Base-by-base conservation (phyloP, 2,329 filamentous ascomycete genomes). In the Chaetomium strumarium region DNA sequence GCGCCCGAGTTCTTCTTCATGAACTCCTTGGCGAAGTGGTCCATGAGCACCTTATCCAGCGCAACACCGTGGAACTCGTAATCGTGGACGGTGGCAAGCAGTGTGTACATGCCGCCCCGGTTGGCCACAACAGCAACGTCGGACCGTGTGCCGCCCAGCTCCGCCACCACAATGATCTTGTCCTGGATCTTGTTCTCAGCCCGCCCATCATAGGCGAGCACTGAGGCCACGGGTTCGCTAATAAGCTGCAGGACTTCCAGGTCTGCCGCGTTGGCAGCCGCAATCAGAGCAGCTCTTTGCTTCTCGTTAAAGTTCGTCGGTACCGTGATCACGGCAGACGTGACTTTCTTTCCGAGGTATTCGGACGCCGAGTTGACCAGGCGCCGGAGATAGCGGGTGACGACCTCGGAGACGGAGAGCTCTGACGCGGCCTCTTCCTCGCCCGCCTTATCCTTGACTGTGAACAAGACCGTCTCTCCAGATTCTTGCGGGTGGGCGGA, bases 11-110 rank as follows among this genome's bases (percentile, higher is more conserved):
- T 83, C 80, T 95, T 96, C 82, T 99, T 97, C 67, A 93, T 81
- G 75, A 99, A 99, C 73, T 99, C 93, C 79, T 99, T 99, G 63
- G 92, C 88, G 63, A 97, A 96, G 77, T 96, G 86, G 69, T 99
- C 92, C 68, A 96, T 88, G 54, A 99, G 79, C 46, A 92, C 86
- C 69, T 93, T 81, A 75, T 99, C 93, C 52, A 99, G 79, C 60
- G 90, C 84, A 34, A 83, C 79, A 66, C 93, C 93, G 52, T 88
- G 85, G 62, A 92, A 88, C 67, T 97, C 91, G 73, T 95, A 96
- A 76, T 99, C 93, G 75, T 97, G 93, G 30, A 86, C 83, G 12
- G 92, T 95, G 17, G 93, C 90, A 53, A 99, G 79, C 63, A 96
- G 84, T 55, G 90, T 96, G 79, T 97, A 97, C 77, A 97, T 92